These are phyloP conservation scores for Verticillium klebahnii DNA, from an alignment of 2,329 filamentous ascomycete genomes.

Conservation along the genomic window DNA sequence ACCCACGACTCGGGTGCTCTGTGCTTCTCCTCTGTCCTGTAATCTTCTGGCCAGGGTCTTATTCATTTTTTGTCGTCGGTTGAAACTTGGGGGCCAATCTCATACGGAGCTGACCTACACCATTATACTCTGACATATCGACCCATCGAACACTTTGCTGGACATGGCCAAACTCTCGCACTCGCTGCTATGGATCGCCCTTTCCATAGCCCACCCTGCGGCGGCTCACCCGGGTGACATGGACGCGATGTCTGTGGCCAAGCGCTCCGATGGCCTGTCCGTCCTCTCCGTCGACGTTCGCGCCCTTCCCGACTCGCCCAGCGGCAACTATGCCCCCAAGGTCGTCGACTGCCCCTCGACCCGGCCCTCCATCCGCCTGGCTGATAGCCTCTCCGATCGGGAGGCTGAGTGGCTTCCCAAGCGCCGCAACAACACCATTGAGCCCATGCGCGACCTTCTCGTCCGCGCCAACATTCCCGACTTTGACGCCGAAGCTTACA, in stretches of 20 bases:
- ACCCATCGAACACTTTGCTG: background rate
- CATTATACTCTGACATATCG: background rate
- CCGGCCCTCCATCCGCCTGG: constrained; percentile 65
- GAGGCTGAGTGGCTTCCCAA: constrained; percentile 71
- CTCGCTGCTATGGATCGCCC: background rate
- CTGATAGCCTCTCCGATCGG: constrained; percentile 56
- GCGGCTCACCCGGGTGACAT: background rate
- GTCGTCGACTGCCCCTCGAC: constrained; percentile 63
- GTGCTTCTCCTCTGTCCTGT: background rate
- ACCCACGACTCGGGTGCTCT: background rate
- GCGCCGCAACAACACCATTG: constrained; percentile 67
- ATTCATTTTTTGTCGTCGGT: background rate
- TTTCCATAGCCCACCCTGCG: background rate
- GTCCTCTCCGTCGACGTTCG: constrained; percentile 15
- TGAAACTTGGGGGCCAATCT: too few species aligned
- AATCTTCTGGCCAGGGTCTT: background rate
- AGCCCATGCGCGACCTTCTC: constrained; percentile 72
- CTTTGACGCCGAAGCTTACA: constrained; percentile 72
- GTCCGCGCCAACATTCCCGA: constrained; percentile 66
- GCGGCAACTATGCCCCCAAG: constrained; percentile 66
- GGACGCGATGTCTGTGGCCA: background rate
- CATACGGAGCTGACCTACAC: too few species aligned
- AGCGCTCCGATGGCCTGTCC: background rate
- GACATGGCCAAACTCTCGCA: background rate
- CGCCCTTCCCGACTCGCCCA: constrained; percentile 31